These are phyloP conservation scores for Isatis tinctoria DNA, from an alignment of 345 rosid species.

Conservation along the genomic window DNA sequence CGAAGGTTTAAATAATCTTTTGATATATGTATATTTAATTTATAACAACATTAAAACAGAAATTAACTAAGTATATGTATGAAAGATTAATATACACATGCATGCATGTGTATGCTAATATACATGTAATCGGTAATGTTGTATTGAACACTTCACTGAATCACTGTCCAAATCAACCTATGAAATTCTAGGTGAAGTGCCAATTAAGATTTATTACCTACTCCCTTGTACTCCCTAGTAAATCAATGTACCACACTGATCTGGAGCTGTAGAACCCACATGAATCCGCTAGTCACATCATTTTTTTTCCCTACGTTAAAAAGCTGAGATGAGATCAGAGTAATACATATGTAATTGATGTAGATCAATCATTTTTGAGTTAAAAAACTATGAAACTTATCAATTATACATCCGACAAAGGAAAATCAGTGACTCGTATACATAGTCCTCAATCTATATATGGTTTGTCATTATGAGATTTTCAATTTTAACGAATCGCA, in stretches of 20 bases:
- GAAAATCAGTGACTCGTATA: neutral
- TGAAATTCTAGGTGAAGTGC: neutral
- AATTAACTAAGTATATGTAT: neutral
- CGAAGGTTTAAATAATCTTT: neutral
- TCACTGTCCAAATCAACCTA: neutral
- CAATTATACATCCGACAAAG: neutral
- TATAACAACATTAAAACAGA: neutral
- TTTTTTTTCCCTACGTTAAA: neutral
- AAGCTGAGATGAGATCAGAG: neutral
- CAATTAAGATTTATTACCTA: constrained; percentile 3
- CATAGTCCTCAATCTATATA: neutral
- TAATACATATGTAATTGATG: neutral
- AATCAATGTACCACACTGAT: neutral
- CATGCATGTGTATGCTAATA: neutral
- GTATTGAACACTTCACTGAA: neutral
- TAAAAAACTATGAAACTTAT: neutral
- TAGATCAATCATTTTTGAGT: neutral
- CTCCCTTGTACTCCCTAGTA: neutral
- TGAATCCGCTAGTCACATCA: neutral
- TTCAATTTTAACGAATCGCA: no score
- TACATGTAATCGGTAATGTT: neutral
- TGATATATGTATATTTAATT: neutral
- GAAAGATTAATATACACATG: neutral
- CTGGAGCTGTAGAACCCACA: neutral
- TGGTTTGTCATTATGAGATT: neutral